Conservation (phyloP, 108 stramenopile genomes). For the Stephanodiscus triporus region DNA sequence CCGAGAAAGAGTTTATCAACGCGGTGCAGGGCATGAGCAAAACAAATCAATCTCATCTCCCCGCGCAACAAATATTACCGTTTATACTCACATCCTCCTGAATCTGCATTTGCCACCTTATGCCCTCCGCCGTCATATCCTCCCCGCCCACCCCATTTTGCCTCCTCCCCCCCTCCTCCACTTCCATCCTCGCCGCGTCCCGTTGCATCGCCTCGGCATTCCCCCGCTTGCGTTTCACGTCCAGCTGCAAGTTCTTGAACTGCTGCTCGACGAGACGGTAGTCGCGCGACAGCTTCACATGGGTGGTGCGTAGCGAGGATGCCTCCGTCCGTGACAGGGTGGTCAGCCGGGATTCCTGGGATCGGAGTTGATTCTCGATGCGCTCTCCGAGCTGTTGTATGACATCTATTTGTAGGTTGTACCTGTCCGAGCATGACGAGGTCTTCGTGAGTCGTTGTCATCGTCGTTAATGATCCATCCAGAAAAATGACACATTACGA, state of each 20-base stretch:
- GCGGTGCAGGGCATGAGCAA: background rate
- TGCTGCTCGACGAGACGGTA: slow-evolving; percentile 60
- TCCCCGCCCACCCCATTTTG: background rate
- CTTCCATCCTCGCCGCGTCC: slow-evolving; percentile 22
- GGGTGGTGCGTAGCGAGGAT: slow-evolving; percentile 52
- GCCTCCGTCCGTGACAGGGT: slow-evolving; percentile 39
- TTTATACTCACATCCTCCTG: slow-evolving; percentile 71
- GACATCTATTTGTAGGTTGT: slow-evolving; percentile 76
- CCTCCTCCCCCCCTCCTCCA: slow-evolving; percentile 16
- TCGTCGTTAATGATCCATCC: background rate
- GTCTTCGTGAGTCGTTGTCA: background rate
- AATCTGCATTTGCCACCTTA: slow-evolving; percentile 68
- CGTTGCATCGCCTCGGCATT: slow-evolving; percentile 13
- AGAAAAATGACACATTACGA: background rate
- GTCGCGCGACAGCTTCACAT: slow-evolving; percentile 75
- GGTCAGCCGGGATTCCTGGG: slow-evolving; percentile 42
- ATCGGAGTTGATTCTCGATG: slow-evolving; percentile 55
- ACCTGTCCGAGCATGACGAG: slow-evolving; percentile 34
- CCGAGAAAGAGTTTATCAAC: slow-evolving; percentile 5
- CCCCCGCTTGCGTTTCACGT: slow-evolving; percentile 34
- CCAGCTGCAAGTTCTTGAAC: slow-evolving; percentile 48
- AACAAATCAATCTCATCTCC: background rate
- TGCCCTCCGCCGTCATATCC: slow-evolving; percentile 36
- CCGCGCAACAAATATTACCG: background rate
- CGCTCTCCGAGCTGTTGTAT: slow-evolving; percentile 62